These are phyloP conservation scores for Talaromyces sp. DNA, from an alignment of 2,329 filamentous ascomycete genomes.

Conservation along the genomic window DNA sequence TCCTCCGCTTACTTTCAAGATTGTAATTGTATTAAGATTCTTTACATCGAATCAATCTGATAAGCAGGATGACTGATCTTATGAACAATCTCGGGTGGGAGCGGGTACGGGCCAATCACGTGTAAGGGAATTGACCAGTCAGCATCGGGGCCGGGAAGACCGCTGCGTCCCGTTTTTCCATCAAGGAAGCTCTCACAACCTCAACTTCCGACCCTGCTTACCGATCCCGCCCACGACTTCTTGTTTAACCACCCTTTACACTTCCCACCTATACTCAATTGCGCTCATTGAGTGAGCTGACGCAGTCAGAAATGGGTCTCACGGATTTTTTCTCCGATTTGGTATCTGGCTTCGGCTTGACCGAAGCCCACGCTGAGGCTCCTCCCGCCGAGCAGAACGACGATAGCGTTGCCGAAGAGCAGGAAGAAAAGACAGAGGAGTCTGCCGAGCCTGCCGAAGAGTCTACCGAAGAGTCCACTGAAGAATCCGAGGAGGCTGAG, in stretches of 20 bases:
- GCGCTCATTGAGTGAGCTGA: conserved; percentile 31
- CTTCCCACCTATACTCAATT: conserved; percentile 25
- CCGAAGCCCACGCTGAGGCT: conserved; percentile 61
- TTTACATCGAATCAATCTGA: background rate
- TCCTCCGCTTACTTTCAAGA: background rate
- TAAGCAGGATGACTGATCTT: background rate
- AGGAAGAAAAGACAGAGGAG: conserved; percentile 32
- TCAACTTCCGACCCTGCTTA: conserved; percentile 29
- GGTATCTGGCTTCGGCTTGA: conserved; percentile 62
- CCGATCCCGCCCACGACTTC: conserved; percentile 7
- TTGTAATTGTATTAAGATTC: background rate
- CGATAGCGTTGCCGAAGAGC: conserved; percentile 44
- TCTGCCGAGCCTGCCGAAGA: conserved; percentile 24
- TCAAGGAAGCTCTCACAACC: conserved; percentile 33
- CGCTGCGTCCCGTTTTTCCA: conserved; percentile 40
- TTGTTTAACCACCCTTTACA: conserved; percentile 3
- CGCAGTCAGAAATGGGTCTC: conserved; percentile 55
- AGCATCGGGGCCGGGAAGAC: conserved; percentile 34
- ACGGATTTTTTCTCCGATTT: conserved; percentile 62
- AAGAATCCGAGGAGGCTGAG: conserved; percentile 33
- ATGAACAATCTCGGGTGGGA: conserved; percentile 18
- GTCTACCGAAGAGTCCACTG: conserved; percentile 25
- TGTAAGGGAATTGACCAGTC: conserved; percentile 36
- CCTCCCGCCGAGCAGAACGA: conserved; percentile 50
- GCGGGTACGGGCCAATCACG: conserved; percentile 37